Conservation (phyloP, 352 stramenopile genomes). For the Elongisporangium prolatum region DNA sequence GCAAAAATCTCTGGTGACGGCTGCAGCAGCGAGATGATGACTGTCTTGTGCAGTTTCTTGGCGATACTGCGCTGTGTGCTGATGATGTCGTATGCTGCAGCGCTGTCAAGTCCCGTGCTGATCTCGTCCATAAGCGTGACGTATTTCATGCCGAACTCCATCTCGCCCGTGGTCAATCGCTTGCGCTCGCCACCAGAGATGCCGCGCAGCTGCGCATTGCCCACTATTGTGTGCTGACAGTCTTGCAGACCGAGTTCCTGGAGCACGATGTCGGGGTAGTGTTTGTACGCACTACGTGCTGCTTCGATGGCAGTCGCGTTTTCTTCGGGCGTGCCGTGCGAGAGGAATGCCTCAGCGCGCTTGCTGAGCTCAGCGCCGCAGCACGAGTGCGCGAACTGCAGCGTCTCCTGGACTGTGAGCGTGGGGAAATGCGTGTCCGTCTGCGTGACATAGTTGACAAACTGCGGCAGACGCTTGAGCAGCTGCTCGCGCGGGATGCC, state of each 20-base stretch:
- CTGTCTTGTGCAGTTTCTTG: constrained; percentile 39
- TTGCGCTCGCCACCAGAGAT: constrained; percentile 65
- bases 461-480: constrained; percentile 35
- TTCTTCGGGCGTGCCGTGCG: constrained; percentile 31
- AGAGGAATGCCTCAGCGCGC: constrained; percentile 24
- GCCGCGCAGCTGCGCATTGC: constrained; percentile 45
- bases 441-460: constrained; percentile 47
- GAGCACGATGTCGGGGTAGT: constrained; percentile 56
- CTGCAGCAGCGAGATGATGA: constrained; percentile 83
- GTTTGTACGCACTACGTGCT: constrained; percentile 24
- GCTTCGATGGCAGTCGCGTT: constrained; percentile 34
- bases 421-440: constrained; percentile 42
- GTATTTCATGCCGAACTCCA: constrained; percentile 70
- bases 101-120: constrained; percentile 53
- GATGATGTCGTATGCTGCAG: constrained; percentile 54
- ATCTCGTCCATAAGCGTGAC: constrained; percentile 85
- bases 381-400: constrained; percentile 52
- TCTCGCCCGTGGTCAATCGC: constrained; percentile 59
- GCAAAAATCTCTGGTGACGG: constrained; percentile 90
- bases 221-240: constrained; percentile 60
- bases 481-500: constrained; percentile 24
- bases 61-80: constrained; percentile 33
- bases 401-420: constrained; percentile 44
- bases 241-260: constrained; percentile 43
- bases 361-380: constrained; percentile 33